Conservation (phyloP, 352 stramenopile species). For the Phytophthora podocarpi region DNA sequence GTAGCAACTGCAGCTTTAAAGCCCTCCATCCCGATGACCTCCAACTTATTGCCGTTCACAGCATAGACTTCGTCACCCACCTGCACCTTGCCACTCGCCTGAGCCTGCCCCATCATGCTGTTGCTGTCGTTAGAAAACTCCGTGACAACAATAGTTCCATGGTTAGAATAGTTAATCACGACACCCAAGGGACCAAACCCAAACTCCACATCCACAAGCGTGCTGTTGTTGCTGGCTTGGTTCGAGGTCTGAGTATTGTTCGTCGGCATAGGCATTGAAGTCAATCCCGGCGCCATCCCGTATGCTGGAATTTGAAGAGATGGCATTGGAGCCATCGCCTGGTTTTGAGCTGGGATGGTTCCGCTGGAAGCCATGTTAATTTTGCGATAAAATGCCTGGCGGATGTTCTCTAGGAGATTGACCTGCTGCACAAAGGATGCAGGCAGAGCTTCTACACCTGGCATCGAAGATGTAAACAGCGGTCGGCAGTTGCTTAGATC, state of each 20-base stretch:
- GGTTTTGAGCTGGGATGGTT: slow-evolving; percentile 5
- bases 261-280: slow-evolving; percentile 4
- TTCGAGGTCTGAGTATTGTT: slow-evolving; percentile 11
- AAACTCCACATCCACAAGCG: slow-evolving; percentile 73
- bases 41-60: slow-evolving; percentile 68
- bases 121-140: slow-evolving; percentile 80
- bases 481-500: slow-evolving; percentile 65
- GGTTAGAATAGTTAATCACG: slow-evolving; percentile 85
- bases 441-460: slow-evolving; percentile 59
- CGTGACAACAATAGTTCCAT: slow-evolving; percentile 75
- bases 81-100: slow-evolving; percentile 69
- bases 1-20: slow-evolving; percentile 75
- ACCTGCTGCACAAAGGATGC: slow-evolving; percentile 80
- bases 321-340: slow-evolving; percentile 13
- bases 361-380: slow-evolving; percentile 17
- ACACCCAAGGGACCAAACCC: slow-evolving; percentile 70
- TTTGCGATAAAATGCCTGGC: slow-evolving; percentile 43
- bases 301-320: slow-evolving; percentile 23
- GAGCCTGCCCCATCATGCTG: slow-evolving; percentile 72
- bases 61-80: slow-evolving; percentile 83
- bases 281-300: slow-evolving; percentile 14
- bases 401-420: slow-evolving; percentile 66
- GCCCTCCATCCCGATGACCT: slow-evolving; percentile 79
- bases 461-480: slow-evolving; percentile 46
- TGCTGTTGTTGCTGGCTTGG: slow-evolving; percentile 28